These are phyloP conservation scores for Iris pallida DNA, from an alignment of 116 monocot species.

Conservation along the genomic window DNA sequence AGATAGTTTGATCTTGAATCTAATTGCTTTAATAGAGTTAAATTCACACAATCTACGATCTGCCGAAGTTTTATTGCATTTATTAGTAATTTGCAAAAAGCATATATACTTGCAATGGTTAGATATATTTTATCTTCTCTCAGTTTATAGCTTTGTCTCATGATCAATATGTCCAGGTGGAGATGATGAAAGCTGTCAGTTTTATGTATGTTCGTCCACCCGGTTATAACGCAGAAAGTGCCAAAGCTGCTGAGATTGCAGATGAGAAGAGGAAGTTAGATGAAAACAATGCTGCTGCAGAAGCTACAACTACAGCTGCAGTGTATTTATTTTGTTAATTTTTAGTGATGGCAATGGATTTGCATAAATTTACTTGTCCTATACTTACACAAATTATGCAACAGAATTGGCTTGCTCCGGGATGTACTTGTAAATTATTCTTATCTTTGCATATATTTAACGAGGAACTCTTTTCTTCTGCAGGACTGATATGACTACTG, in stretches of 20 bases:
- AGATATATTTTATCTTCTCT: not conserved
- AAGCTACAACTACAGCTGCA: slow-evolving; percentile 22
- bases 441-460: not conserved
- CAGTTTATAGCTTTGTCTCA: not conserved
- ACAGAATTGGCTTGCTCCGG: not conserved
- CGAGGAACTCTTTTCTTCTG: not conserved
- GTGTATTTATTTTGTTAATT: slow-evolving; percentile 13
- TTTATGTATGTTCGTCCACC: slow-evolving; percentile 96
- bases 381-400: not conserved
- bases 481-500: slow-evolving; percentile 32
- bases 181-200: slow-evolving; percentile 92
- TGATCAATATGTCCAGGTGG: slow-evolving; percentile 44
- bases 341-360: not conserved
- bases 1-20: no score
- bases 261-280: slow-evolving; percentile 56
- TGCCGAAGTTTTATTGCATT: not conserved
- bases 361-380: not conserved
- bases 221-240: slow-evolving; percentile 94
- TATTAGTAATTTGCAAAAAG: not conserved
- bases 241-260: slow-evolving; percentile 89
- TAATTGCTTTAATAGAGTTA: no score
- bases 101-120: not conserved
- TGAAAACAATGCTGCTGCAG: slow-evolving; percentile 19
- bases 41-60: no score
- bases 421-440: not conserved